phyloP scores from a whole-genome alignment of 2,329 filamentous ascomycete species.

The Aurifilum marmelostoma region DNA sequence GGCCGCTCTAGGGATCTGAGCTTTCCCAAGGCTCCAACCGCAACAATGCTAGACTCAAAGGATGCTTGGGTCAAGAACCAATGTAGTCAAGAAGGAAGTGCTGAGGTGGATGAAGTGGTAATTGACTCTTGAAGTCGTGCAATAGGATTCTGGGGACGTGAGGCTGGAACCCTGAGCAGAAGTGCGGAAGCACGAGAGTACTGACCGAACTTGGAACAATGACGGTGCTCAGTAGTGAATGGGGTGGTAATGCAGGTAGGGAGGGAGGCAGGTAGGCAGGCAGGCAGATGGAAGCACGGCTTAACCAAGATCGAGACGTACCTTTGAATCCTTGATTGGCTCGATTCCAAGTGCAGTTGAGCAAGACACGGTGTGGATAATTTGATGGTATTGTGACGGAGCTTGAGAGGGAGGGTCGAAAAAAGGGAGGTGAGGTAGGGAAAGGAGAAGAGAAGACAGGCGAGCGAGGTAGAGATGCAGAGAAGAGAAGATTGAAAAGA shows the following conservation, averaged over 20 bases:
- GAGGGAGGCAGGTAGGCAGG: background rate
- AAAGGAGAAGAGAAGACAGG: background rate
- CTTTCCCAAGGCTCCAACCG: background rate
- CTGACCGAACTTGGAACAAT: background rate
- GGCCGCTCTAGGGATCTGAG: background rate
- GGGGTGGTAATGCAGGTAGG: background rate
- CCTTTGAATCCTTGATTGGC: background rate
- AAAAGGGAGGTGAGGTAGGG: background rate
- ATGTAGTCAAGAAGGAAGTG: background rate
- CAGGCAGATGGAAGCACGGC: background rate
- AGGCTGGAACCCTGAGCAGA: background rate
- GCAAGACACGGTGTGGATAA: background rate
- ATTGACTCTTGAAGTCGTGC: background rate
- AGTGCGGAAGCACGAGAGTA: background rate
- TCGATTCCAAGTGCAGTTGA: background rate
- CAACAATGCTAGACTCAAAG: background rate
- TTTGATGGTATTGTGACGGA: background rate
- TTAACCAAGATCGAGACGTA: background rate
- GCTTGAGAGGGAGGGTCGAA: background rate
- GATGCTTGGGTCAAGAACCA: background rate
- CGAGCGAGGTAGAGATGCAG: background rate
- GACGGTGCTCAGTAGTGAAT: background rate
- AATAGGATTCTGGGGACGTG: background rate
- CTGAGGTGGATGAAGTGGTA: background rate
- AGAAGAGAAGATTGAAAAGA: background rate